These are phyloP conservation scores for Lathyrus tuberosus DNA, from an alignment of 306 rosid species.

Conservation along the genomic window DNA sequence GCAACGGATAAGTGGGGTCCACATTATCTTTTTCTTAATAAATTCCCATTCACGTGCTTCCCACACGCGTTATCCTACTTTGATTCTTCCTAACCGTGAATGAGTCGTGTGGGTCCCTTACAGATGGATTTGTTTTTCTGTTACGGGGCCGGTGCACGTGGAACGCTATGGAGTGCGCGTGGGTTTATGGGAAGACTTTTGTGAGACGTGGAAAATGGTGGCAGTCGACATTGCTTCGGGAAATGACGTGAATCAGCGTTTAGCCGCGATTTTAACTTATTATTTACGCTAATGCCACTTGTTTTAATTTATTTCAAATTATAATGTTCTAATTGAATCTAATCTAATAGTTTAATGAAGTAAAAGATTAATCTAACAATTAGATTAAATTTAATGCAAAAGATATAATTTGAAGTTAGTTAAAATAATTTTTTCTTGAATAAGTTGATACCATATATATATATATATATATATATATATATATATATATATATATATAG, in stretches of 20 bases:
- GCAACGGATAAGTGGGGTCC: slow-evolving; percentile 46
- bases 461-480: no score
- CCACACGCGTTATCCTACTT: slow-evolving; percentile 30
- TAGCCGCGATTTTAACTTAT: no score
- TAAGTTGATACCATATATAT: no score
- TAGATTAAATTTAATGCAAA: no score
- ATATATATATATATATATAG: no score
- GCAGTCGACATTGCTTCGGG: background rate
- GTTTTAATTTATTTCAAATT: no score
- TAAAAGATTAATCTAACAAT: no score
- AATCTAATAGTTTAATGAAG: no score
- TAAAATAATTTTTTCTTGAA: no score
- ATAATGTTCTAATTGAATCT: no score
- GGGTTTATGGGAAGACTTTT: background rate
- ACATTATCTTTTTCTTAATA: background rate
- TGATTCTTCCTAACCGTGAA: background rate
- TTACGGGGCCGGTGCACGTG: background rate
- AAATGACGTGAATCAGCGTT: background rate
- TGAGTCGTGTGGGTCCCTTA: background rate
- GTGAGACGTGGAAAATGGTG: slow-evolving; percentile 51
- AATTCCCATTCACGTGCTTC: slow-evolving; percentile 36
- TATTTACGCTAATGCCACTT: no score
- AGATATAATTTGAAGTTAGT: no score
- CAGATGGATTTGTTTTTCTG: background rate
- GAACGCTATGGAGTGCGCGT: slow-evolving; percentile 6